phyloP scores from a whole-genome alignment of 345 rosid genomes.

The Lepidium aucheri region DNA sequence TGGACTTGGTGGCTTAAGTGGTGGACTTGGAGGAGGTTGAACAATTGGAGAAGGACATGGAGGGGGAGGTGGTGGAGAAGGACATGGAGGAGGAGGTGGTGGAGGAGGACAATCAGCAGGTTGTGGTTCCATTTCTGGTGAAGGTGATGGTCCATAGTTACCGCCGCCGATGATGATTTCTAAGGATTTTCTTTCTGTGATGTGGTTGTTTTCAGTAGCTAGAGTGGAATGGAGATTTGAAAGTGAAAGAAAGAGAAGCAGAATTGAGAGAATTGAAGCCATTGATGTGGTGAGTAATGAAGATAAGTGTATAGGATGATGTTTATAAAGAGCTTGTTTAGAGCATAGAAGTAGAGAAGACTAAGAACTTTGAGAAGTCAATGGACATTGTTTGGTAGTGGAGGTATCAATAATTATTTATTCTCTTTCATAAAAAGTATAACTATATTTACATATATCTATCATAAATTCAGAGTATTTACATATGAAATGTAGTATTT shows the following conservation, averaged over 20 bases:
- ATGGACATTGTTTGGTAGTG: neutral
- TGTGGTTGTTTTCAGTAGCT: conserved; percentile 4
- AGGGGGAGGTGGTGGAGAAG: conserved; percentile 1
- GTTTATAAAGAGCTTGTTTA: neutral
- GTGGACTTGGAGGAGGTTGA: too few relatives aligned
- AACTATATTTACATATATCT: neutral
- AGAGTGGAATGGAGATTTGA: conserved; percentile 13
- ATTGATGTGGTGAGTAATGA: conserved; percentile 15
- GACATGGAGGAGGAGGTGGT: neutral
- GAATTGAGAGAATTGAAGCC: conserved; percentile 5
- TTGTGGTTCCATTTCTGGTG: neutral
- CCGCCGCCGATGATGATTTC: conserved; percentile 22
- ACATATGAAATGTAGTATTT: neutral
- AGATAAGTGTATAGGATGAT: conserved; percentile 4
- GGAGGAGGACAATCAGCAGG: conserved; percentile 21
- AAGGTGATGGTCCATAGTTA: neutral
- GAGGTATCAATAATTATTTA: neutral
- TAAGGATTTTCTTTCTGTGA: conserved; percentile 11
- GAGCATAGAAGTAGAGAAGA: conserved; percentile 8
- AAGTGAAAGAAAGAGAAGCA: conserved; percentile 17
- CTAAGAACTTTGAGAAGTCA: conserved; percentile 11
- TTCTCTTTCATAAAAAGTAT: too few relatives aligned
- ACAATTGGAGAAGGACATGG: conserved; percentile 6
- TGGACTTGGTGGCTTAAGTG: too few relatives aligned
- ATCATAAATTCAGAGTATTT: neutral